These are phyloP conservation scores for Agrostemma githago DNA, from an alignment of 148 eudicot species.

Conservation along the genomic window DNA sequence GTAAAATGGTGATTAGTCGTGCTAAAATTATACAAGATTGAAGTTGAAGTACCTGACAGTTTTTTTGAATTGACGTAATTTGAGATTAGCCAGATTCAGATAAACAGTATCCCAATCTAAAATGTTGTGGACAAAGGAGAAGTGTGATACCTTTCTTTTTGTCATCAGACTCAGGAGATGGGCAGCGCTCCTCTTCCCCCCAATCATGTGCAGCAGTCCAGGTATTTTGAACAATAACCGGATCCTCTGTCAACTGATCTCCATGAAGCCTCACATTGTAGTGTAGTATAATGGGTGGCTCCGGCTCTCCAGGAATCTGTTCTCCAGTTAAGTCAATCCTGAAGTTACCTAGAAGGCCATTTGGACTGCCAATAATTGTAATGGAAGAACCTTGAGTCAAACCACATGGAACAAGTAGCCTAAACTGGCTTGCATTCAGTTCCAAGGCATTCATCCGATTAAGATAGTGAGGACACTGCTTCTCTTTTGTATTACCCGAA, in stretches of 20 bases:
- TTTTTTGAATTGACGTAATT: too few species aligned
- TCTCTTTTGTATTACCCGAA: constrained; percentile 52
- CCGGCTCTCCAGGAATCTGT: constrained; percentile 89
- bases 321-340: constrained; percentile 82
- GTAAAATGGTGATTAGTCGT: too few species aligned
- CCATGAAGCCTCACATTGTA: constrained; percentile 95
- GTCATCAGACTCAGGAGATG: constrained; percentile 49
- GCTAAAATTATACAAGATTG: too few species aligned
- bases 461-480: constrained; percentile 92
- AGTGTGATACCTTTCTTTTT: constrained; percentile 58
- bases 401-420: constrained; percentile 82
- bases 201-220: constrained; percentile 97
- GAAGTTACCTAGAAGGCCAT: constrained; percentile 86
- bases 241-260: constrained; percentile 82
- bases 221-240: constrained; percentile 95
- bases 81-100: too few species aligned
- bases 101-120: neutral
- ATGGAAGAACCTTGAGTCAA: constrained; percentile 92
- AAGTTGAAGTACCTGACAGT: too few species aligned
- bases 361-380: constrained; percentile 84
- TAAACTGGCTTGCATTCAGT: constrained; percentile 50
- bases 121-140: neutral
- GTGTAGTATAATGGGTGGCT: constrained; percentile 86
- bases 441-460: constrained; percentile 70
- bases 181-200: constrained; percentile 97